phyloP scores from a whole-genome alignment of 768 basidiomycete genomes.

The Coprinellus micaceus region DNA sequence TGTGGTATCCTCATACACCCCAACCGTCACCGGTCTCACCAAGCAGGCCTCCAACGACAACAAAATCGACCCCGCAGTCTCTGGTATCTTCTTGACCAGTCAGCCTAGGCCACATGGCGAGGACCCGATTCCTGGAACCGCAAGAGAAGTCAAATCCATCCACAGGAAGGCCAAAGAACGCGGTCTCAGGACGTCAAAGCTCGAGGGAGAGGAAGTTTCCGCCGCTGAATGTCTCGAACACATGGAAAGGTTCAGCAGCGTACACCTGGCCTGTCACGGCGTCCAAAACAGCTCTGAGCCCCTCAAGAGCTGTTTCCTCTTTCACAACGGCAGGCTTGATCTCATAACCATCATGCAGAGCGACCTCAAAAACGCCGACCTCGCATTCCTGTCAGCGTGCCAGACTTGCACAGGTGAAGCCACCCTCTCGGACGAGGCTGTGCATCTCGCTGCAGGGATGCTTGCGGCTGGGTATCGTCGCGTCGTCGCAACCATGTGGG shows the following conservation, averaged over 20 bases:
- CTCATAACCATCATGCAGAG: slow-evolving; percentile 13
- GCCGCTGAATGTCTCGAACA: slow-evolving; percentile 4
- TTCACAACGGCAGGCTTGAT: slow-evolving; percentile 9
- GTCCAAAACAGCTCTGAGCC: slow-evolving; percentile 7
- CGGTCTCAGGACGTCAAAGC: slow-evolving; percentile 17
- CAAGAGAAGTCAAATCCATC: slow-evolving; percentile 5
- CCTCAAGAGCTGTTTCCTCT: slow-evolving; percentile 12
- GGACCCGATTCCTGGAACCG: slow-evolving; percentile 9
- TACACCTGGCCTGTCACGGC: slow-evolving; percentile 18
- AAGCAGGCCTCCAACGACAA: neutral
- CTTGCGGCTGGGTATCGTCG: too few species aligned
- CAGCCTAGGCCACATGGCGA: neutral
- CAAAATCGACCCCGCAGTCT: too few species aligned
- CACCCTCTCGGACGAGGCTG: slow-evolving; percentile 13
- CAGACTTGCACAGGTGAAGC: slow-evolving; percentile 17
- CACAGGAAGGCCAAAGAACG: neutral
- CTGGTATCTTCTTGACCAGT: neutral
- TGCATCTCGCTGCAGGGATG: too few species aligned
- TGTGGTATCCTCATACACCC: slow-evolving; percentile 21
- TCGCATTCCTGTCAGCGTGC: slow-evolving; percentile 18
- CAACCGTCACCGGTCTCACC: slow-evolving; percentile 12
- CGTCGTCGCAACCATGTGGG: too few species aligned
- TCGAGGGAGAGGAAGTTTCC: slow-evolving; percentile 11
- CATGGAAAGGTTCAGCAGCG: slow-evolving; percentile 12
- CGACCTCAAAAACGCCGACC: slow-evolving; percentile 8